phyloP scores from a whole-genome alignment of 2,329 filamentous ascomycete species.

The Pyricularia pennisetigena region DNA sequence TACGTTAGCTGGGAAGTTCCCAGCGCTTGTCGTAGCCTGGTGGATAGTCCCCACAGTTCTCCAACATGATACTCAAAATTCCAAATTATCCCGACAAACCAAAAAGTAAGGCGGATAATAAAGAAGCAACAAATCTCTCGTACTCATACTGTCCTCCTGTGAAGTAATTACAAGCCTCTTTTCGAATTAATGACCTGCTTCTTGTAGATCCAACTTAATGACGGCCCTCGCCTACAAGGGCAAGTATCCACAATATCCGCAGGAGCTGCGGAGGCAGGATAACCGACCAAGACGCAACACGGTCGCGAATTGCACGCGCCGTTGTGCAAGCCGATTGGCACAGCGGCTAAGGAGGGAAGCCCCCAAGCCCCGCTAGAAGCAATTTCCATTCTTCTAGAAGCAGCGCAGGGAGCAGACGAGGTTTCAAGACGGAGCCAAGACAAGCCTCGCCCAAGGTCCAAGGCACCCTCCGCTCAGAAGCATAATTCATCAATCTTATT shows the following conservation, averaged over 20 bases:
- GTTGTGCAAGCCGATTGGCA: background rate
- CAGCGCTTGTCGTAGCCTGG: background rate
- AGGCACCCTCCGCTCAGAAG: conserved; percentile 20
- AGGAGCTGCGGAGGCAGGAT: background rate
- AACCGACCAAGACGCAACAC: background rate
- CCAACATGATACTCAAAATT: background rate
- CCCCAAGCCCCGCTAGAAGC: conserved; percentile 21
- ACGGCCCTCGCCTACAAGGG: background rate
- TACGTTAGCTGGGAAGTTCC: background rate
- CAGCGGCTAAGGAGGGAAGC: background rate
- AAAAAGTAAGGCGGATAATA: background rate
- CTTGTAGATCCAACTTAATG: background rate
- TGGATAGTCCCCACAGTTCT: background rate
- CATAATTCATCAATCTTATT: conserved; percentile 39
- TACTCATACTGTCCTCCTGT: background rate
- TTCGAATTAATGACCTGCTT: background rate
- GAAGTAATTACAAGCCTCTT: background rate
- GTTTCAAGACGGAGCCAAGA: background rate
- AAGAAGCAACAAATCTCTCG: background rate
- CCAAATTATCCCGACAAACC: background rate
- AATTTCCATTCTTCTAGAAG: conserved; percentile 23
- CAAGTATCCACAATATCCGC: background rate
- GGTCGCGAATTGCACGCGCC: background rate
- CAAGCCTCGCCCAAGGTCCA: conserved; percentile 10
- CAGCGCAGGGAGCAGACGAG: conserved; percentile 7